phyloP scores from a whole-genome alignment of 1,284 basidiomycete species.

The Rhizoctonia solani region DNA sequence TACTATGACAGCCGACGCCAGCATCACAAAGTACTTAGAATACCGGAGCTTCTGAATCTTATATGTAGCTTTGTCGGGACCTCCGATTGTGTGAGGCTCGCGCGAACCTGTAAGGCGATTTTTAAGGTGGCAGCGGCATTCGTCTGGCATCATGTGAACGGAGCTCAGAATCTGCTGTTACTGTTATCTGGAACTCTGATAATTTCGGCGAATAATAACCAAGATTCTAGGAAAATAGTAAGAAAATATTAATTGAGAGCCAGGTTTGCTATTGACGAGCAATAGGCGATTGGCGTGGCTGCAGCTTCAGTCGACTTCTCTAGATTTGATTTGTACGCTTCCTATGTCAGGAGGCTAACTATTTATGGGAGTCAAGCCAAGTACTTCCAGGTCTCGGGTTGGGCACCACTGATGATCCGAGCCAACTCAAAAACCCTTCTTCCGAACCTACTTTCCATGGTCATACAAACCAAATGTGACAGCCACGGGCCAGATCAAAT shows the following conservation, averaged over 20 bases:
- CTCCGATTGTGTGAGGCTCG: constrained; percentile 10
- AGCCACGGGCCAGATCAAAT: constrained; percentile 7
- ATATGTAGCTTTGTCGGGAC: not conserved
- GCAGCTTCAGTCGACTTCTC: constrained; percentile 7
- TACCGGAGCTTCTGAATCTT: not conserved
- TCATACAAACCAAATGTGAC: constrained; percentile 8
- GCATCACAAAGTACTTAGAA: not conserved
- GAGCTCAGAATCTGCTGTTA: constrained; percentile 1
- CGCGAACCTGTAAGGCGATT: not conserved
- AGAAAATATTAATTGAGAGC: not conserved
- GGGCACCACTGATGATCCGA: not conserved
- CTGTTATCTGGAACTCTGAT: constrained; percentile 3
- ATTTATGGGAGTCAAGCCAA: not conserved
- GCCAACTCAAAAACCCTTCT: not conserved
- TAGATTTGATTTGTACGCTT: constrained; percentile 13
- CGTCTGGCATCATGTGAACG: constrained; percentile 10
- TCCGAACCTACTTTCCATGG: constrained; percentile 15
- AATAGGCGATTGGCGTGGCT: constrained; percentile 19
- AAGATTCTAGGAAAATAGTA: constrained; percentile 1
- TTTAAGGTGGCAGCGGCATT: constrained; percentile 2
- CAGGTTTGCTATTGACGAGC: no score
- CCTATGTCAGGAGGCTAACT: constrained; percentile 1
- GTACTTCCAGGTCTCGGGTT: constrained; percentile 17
- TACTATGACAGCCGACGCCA: not conserved
- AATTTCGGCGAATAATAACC: not conserved